Percentiles rank a stretch among this genome's conserved stretches.
Evolutionary conservation across 208 protist species (phyloP).

Genomic region (Trypanosoma lewisi): DNA sequence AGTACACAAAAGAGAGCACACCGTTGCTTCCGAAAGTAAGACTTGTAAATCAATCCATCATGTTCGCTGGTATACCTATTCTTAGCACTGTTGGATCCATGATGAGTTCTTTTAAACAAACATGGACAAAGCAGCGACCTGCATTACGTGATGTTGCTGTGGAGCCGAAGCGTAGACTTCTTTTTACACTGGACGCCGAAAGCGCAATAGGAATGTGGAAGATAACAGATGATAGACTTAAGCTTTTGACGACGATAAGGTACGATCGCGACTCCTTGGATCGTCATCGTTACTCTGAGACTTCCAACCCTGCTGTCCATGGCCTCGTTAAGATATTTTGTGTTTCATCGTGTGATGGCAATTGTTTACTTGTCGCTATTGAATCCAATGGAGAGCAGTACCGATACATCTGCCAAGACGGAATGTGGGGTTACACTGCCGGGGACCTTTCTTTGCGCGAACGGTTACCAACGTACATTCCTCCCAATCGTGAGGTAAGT

Average conservation of each 20-base stretch:
- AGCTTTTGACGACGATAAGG: slow-evolving; percentile 37
- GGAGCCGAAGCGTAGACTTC: slow-evolving; percentile 49
- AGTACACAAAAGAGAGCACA: slow-evolving; percentile 69
- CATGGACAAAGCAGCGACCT: slow-evolving; percentile 51
- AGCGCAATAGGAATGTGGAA: slow-evolving; percentile 72
- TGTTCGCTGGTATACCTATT: slow-evolving; percentile 52
- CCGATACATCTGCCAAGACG: slow-evolving; percentile 71
- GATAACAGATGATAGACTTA: slow-evolving; percentile 49
- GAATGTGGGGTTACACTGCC: slow-evolving; percentile 31
- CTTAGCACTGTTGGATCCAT: slow-evolving; percentile 54
- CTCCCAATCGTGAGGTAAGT: slow-evolving; percentile 41
- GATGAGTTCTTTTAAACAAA: slow-evolving; percentile 42
- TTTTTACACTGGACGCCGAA: slow-evolving; percentile 70
- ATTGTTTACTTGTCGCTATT: slow-evolving; percentile 64
- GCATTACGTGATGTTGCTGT: slow-evolving; percentile 72
- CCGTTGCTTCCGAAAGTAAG: slow-evolving; percentile 63
- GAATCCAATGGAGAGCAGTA: slow-evolving; percentile 80
- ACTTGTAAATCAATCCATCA: slow-evolving; percentile 63
- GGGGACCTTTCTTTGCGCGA: slow-evolving; percentile 50
- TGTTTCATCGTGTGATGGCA: slow-evolving; percentile 59
- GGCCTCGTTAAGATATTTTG: slow-evolving; percentile 67
- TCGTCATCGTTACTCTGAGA: slow-evolving; percentile 19
- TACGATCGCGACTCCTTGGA: slow-evolving; percentile 28
- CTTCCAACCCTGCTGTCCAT: neutral
- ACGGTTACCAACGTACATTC: slow-evolving; percentile 48